A percentile compares a stretch with the other conserved stretches of the same genome.
Evolutionary conservation across 1,284 basidiomycete species (phyloP).

Genomic region (Pseudozyma tsukubaensis): DNA sequence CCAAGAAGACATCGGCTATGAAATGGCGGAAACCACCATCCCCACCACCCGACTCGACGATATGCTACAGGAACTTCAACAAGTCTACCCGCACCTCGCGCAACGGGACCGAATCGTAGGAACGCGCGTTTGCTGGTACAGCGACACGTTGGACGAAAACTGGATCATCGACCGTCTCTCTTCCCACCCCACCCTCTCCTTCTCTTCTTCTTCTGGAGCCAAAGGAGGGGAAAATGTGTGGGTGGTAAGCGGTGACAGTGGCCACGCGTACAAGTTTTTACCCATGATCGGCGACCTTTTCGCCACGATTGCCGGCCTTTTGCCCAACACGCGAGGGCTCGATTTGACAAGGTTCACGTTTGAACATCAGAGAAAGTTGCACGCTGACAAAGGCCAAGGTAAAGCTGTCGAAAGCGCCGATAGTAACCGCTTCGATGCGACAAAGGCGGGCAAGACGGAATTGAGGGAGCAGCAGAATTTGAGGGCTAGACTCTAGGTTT

Average conservation of each 20-base stretch:
- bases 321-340: slow-evolving; percentile 11
- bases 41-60: slow-evolving; percentile 73
- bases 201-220: neutral
- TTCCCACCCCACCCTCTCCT: slow-evolving; percentile 47
- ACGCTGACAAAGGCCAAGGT: slow-evolving; percentile 1
- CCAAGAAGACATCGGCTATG: slow-evolving; percentile 4
- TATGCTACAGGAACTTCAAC: slow-evolving; percentile 74
- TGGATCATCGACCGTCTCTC: slow-evolving; percentile 72
- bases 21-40: slow-evolving; percentile 69
- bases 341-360: slow-evolving; percentile 42
- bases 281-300: slow-evolving; percentile 83
- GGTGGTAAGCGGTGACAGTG: slow-evolving; percentile 70
- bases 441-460: neutral
- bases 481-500: slow-evolving; percentile 20
- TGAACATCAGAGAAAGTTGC: slow-evolving; percentile 34
- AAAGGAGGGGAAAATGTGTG: slow-evolving; percentile 65
- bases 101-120: slow-evolving; percentile 70
- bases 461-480: slow-evolving; percentile 4
- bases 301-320: slow-evolving; percentile 70
- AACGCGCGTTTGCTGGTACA: slow-evolving; percentile 85
- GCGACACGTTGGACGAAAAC: slow-evolving; percentile 70
- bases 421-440: slow-evolving; percentile 26
- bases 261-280: slow-evolving; percentile 76
- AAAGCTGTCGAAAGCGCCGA: slow-evolving; percentile 18
- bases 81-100: slow-evolving; percentile 77